Percentiles rank a stretch among this genome's conserved stretches.
Evolutionary conservation across 495 filamentous ascomycete species (phyloP).

Genomic region (Oidiodendron maius): DNA sequence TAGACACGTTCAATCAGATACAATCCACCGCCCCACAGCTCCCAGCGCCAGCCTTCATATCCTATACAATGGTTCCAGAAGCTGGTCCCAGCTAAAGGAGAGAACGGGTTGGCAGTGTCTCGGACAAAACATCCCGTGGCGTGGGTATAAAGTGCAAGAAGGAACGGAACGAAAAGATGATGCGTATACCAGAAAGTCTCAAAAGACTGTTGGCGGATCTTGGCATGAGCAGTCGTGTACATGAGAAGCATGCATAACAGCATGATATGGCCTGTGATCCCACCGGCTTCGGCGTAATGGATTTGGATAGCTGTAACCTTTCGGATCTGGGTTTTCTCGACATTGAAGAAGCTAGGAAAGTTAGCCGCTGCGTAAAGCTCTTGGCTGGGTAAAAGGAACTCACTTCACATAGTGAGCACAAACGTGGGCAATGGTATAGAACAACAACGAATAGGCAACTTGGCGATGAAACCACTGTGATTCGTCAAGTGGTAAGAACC

Average conservation of each 20-base stretch:
- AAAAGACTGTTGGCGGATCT: conserved; percentile 93
- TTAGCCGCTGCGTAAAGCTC: conserved; percentile 22
- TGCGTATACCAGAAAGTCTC: conserved; percentile 99
- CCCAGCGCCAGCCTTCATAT: conserved; percentile 97
- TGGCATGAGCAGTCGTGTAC: conserved; percentile 91
- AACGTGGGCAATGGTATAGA: conserved; percentile 77
- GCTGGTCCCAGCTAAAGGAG: conserved; percentile 70
- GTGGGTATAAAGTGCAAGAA: conserved; percentile 91
- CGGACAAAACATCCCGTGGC: conserved; percentile 95
- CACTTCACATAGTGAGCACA: conserved; percentile 92
- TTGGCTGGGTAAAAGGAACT: conserved; percentile 25
- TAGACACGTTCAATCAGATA: conserved; percentile 89
- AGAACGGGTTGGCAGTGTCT: conserved; percentile 60
- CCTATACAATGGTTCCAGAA: conserved; percentile 96
- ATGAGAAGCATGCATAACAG: conserved; percentile 97
- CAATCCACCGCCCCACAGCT: conserved; percentile 73
- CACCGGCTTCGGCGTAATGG: conserved; percentile 83
- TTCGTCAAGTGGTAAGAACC: conserved; percentile 88
- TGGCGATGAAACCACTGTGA: conserved; percentile 96
- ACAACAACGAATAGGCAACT: conserved; percentile 79
- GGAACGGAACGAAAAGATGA: conserved; percentile 93
- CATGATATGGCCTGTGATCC: conserved; percentile 97
- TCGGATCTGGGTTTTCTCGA: conserved; percentile 80
- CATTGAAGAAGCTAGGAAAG: conserved; percentile 77
- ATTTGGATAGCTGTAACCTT: conserved; percentile 81